phyloP scores from a whole-genome alignment of 1,284 basidiomycete genomes.

The Marasmius fiardii region DNA sequence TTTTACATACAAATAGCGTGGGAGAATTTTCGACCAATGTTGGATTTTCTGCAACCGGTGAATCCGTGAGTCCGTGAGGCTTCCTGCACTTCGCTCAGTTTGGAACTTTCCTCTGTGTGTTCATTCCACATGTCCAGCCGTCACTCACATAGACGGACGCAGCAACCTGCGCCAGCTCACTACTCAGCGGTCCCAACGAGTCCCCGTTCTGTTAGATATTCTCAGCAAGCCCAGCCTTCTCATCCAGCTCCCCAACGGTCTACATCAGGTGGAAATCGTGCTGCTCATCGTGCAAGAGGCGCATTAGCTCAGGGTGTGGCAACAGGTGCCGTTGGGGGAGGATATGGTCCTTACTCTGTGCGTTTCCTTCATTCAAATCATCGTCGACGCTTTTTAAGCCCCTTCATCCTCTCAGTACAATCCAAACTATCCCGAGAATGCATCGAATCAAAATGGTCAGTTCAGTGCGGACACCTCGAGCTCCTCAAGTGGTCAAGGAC shows the following conservation, averaged over 20 bases:
- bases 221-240: conserved; percentile 24
- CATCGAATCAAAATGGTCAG: conserved; percentile 45
- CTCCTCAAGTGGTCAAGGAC: conserved; percentile 1
- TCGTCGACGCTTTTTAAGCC: conserved; percentile 3
- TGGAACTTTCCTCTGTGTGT: background rate
- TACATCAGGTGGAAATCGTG: conserved; percentile 25
- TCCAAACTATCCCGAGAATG: conserved; percentile 43
- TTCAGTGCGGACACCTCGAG: conserved; percentile 49
- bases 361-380: conserved; percentile 25
- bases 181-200: conserved; percentile 28
- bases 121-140: conserved; percentile 30
- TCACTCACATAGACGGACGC: conserved; percentile 32
- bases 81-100: background rate
- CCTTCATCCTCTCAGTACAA: conserved; percentile 44
- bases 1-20: no score
- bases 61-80: no score
- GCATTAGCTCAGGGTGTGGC: conserved; percentile 69
- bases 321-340: conserved; percentile 66
- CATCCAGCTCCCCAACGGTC: conserved; percentile 26
- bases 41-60: no score
- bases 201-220: conserved; percentile 30
- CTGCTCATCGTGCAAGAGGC: conserved; percentile 38
- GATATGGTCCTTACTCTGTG: conserved; percentile 80
- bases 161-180: conserved; percentile 18
- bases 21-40: no score